phyloP scores from a whole-genome alignment of 768 basidiomycete species.

The Trametes elegans region DNA sequence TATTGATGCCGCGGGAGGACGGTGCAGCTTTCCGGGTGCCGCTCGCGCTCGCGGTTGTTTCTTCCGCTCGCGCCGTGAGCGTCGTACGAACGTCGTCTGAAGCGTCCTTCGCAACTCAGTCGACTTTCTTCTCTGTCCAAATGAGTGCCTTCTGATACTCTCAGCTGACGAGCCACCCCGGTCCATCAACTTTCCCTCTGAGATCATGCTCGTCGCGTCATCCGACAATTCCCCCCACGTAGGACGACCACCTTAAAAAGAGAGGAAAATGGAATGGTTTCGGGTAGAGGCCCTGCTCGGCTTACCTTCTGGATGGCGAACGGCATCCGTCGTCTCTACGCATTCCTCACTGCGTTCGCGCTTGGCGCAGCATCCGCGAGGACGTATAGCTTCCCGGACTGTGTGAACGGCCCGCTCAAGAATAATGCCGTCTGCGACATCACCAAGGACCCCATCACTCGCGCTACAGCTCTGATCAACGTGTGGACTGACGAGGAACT shows the following conservation, averaged over 20 bases:
- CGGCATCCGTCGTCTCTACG: constrained; percentile 11
- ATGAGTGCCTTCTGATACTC: constrained; percentile 16
- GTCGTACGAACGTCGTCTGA: not conserved
- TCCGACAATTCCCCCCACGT: constrained; percentile 3
- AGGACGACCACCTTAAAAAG: not conserved
- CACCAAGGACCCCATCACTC: constrained; percentile 40
- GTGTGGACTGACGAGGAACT: constrained; percentile 52
- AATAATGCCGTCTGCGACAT: constrained; percentile 48
- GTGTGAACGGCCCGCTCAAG: constrained; percentile 43
- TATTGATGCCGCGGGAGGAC: too few species aligned
- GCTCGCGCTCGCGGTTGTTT: too few species aligned
- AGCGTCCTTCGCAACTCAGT: not conserved
- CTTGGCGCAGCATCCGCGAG: not conserved
- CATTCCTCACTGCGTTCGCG: constrained; percentile 1
- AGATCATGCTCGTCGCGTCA: not conserved
- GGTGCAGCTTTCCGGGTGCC: too few species aligned
- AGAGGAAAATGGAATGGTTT: not conserved
- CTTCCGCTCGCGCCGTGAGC: constrained; percentile 4
- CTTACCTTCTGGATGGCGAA: constrained; percentile 11
- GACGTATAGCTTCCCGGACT: constrained; percentile 43
- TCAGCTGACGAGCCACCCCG: constrained; percentile 6
- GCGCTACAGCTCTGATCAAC: constrained; percentile 49
- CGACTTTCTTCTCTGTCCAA: not conserved
- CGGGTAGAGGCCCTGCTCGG: not conserved
- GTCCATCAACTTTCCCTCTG: not conserved